Evolutionary conservation across 2,329 filamentous ascomycete genomes (phyloP).

Genomic region (Ascochyta fabae): DNA sequence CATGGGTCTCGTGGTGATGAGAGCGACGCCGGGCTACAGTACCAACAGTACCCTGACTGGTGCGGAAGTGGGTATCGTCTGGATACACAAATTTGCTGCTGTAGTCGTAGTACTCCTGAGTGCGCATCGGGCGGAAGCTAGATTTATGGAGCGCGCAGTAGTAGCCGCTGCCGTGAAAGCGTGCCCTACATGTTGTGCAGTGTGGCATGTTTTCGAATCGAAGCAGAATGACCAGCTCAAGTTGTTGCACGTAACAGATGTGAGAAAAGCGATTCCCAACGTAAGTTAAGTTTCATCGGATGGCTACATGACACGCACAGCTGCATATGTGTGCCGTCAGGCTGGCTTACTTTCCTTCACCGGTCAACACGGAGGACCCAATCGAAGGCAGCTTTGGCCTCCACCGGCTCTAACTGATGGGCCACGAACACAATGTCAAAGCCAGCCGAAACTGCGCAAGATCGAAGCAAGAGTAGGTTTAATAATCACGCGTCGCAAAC

Average conservation of each 20-base stretch:
- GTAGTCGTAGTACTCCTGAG: slow-evolving; percentile 1
- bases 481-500: not conserved
- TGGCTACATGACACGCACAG: slow-evolving; percentile 13
- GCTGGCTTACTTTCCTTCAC: slow-evolving; percentile 22
- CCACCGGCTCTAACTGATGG: not conserved
- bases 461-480: not conserved
- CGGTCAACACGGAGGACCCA: slow-evolving; percentile 11
- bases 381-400: not conserved
- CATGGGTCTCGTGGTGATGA: slow-evolving; percentile 1
- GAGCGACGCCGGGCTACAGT: not conserved
- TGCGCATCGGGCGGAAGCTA: not conserved
- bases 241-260: not conserved
- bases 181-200: slow-evolving; percentile 15
- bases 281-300: not conserved
- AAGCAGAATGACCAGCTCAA: not conserved
- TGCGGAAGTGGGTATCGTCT: slow-evolving; percentile 10
- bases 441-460: not conserved
- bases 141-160: slow-evolving; percentile 22
- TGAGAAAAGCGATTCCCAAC: not conserved
- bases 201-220: slow-evolving; percentile 14
- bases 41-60: not conserved
- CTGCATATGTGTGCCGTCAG: slow-evolving; percentile 20
- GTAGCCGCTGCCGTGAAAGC: slow-evolving; percentile 20
- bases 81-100: slow-evolving; percentile 13
- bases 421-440: not conserved